phyloP scores from a whole-genome alignment of 306 rosid species.

The Acacia acuminata region DNA sequence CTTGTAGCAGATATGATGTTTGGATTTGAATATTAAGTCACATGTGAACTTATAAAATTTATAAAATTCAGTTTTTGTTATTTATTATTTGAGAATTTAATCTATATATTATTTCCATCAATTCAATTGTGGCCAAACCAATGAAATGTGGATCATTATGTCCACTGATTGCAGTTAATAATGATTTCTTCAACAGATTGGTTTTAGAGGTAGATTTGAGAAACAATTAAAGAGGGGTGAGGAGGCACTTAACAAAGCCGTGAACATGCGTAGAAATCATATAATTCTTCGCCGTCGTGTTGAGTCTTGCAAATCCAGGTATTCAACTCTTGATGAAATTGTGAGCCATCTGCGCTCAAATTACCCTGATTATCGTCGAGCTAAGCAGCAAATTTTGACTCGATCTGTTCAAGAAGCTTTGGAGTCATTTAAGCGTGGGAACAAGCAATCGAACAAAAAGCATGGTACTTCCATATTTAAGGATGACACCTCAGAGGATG shows the following conservation, averaged over 20 bases:
- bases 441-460: not conserved
- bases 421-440: slow-evolving; percentile 1
- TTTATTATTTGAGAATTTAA: not conserved
- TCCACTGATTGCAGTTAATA: not conserved
- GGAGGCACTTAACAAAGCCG: not conserved
- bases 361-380: slow-evolving; percentile 54
- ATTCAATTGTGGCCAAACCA: not conserved
- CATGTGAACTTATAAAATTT: too few species aligned
- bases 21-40: not conserved
- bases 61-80: not conserved
- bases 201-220: not conserved
- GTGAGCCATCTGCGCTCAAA: slow-evolving; percentile 54
- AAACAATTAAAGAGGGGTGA: not conserved
- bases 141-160: not conserved
- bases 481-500: not conserved
- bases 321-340: slow-evolving; percentile 47
- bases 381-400: slow-evolving; percentile 39
- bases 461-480: slow-evolving; percentile 13
- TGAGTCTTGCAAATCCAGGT: slow-evolving; percentile 31
- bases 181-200: not conserved
- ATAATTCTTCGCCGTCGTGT: slow-evolving; percentile 41
- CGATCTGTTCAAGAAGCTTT: slow-evolving; percentile 50
- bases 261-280: slow-evolving; percentile 25
- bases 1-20: not conserved
- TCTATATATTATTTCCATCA: not conserved